Base-by-base conservation (phyloP, 2,329 filamentous ascomycete genomes). In the Arthrobotrys sinensis region DNA sequence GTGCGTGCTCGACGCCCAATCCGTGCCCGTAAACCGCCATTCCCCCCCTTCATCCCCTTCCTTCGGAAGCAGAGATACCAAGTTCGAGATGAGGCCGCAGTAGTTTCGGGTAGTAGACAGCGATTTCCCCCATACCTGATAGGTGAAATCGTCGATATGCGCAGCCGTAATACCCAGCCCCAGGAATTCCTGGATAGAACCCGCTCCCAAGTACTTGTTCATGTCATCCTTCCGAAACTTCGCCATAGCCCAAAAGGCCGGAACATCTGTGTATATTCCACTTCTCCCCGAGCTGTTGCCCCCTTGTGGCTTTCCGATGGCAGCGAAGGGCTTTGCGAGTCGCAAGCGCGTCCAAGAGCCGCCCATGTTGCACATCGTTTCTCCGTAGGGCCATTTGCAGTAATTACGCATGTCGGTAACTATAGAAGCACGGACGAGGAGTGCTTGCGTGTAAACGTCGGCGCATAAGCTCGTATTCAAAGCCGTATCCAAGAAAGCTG, bases 1-100 rank as follows among this genome's bases (percentile, higher is more conserved):
- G n/a, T 50, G 52, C 0, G 53, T 62, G 14, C 67, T 70, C 6
- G 53, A 62, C 6, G 67, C 67, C 67, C 67, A 70, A 53, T 63
- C 55, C 4, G 45, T 45, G 4, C 10, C 45, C 32, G 53, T 43
- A 19, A 70, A 70, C 1, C 19, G 5, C 67, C 67, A 70, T 11
- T 52, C 45, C n/a, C 48, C 10, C 12, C 12, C 60, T 38, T 57
- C 21, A 21, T 63, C 55, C 10, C 34, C 32, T 32, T 63, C 67
- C 1, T 40, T 36, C 4, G 67, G 53, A 11, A 10, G 34, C 34
- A 70, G 21, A 32, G 55, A 28, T 10, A 21, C 67, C 3, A 70
- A 21, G 24, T 70, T 70, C 3, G 53, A 70, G 6, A 70, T 63
- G 5, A 43, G 12, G n/a, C 53, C 63, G 40, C 43, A 16, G 19